Percentiles rank a stretch among this genome's conserved stretches.
These are phyloP conservation scores for Fraxinus americana DNA, from an alignment of 257 asterid genomes.

Conservation along the genomic window DNA sequence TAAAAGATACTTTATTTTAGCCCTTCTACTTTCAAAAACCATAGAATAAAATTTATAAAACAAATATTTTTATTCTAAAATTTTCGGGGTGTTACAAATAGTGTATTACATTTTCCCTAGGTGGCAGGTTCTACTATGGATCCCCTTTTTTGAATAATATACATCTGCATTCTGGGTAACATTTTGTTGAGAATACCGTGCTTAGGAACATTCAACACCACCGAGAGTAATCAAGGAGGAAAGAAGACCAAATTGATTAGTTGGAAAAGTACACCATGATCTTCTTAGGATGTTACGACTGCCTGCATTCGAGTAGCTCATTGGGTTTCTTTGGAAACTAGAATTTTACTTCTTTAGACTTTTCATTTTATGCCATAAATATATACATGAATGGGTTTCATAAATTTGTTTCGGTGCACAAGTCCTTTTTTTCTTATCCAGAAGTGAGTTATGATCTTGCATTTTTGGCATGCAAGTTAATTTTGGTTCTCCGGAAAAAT, in stretches of 20 bases:
- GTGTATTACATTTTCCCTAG: neutral
- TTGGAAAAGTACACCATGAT: neutral
- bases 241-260: conserved; percentile 10
- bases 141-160: neutral
- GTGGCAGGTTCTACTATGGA: neutral
- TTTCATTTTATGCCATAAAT: conserved; percentile 18
- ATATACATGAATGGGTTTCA: neutral
- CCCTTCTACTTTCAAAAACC: too few species aligned
- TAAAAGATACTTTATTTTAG: too few species aligned
- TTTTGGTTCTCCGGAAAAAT: conserved; percentile 12
- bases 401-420: neutral
- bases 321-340: neutral
- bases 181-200: neutral
- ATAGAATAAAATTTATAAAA: too few species aligned
- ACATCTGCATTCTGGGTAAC: neutral
- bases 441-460: conserved; percentile 11
- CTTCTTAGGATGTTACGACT: neutral
- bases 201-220: conserved; percentile 2
- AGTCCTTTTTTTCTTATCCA: conserved; percentile 7
- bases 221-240: conserved; percentile 1
- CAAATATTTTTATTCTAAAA: too few species aligned
- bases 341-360: conserved; percentile 4
- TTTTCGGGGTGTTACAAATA: too few species aligned
- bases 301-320: conserved; percentile 2
- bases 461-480: neutral